Evolutionary conservation across 169 alveolate genomes (phyloP).

Genomic region (Eimeria tenella): DNA sequence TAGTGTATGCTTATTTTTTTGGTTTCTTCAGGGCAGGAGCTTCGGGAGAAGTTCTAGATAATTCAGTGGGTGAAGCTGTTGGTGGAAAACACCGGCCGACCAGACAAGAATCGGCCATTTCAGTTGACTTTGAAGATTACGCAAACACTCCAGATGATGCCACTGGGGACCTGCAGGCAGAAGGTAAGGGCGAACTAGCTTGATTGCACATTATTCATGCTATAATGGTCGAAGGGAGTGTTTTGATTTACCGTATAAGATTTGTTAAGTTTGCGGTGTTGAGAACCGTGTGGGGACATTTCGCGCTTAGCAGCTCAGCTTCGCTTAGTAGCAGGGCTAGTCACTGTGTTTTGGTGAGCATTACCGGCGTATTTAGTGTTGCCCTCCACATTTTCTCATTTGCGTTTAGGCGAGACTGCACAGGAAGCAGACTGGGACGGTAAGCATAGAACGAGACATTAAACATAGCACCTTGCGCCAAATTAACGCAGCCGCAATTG

Average conservation of each 20-base stretch:
- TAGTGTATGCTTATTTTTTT: neutral
- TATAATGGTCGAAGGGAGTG: neutral
- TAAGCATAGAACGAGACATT: neutral
- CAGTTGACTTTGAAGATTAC: constrained; percentile 64
- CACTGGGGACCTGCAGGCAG: constrained; percentile 51
- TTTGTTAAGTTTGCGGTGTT: no score
- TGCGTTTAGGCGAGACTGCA: constrained; percentile 48
- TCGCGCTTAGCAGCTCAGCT: neutral
- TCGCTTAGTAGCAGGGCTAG: neutral
- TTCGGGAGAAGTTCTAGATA: neutral
- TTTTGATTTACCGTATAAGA: no score
- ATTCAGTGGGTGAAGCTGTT: constrained; percentile 25
- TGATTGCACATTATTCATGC: neutral
- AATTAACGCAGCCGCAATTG: no score
- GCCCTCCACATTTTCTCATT: neutral
- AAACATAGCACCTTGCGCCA: no score
- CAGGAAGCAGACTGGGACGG: constrained; percentile 72
- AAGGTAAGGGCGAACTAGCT: constrained; percentile 46
- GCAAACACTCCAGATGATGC: constrained; percentile 72
- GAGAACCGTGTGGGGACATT: neutral
- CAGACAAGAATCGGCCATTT: constrained; percentile 54
- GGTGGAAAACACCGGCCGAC: constrained; percentile 53
- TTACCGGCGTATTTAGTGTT: neutral
- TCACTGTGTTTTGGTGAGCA: no score
- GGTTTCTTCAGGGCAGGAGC: neutral